Evolutionary conservation across 148 eudicot genomes (phyloP), one percentile per base, ranked within the genome.

Genomic region (Amaranthus cruentus): DNA sequence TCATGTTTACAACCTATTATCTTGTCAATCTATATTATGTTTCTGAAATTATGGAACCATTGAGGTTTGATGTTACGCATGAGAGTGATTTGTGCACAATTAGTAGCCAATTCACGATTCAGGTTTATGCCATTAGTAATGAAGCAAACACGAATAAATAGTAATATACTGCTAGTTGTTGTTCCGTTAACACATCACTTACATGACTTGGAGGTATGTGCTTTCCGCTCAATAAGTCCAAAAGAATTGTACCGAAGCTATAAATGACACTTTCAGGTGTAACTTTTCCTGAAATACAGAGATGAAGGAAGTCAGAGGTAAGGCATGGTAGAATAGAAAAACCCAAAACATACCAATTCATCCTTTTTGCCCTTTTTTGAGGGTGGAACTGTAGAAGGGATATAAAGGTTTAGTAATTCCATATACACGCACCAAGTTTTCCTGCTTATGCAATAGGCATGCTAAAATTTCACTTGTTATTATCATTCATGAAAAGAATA

Each of bases 191-290:
- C 46, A 21, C 15, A 46, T 42, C 14, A 81, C 95, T 83, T 73
- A 92, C 97, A 78, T 92, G 97, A 84, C 87, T 92, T 28, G 97
- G 97, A 75, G 97, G 97, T 72, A 92, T 92, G 76, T 92, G 97
- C 76, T 92, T 92, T 74, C 97, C 97, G 64, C 97, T 92, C 49
- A 92, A 82, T 66, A 92, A 82, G 78, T 92, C 96, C 85, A 92
- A 80, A 72, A 92, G 87, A 68, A 90, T 86, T 13, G 96, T 92
- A 69, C 98, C 98, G 78, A 90, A 92, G 83, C 93, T 92, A 82
- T 84, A 92, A 9, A 84, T 76, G 47, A 92, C 97, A 83, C 97
- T 92, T 79, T 90, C 96, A 47, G 88, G 86, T 6, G 97, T 92
- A 51, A 92, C 96, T 78, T 91, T 90, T 56, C 97, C 97, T 92